Evolutionary conservation across 345 rosid species (phyloP), one percentile per base, ranked within the genome.

Genomic region (Gossypioides kirkii): DNA sequence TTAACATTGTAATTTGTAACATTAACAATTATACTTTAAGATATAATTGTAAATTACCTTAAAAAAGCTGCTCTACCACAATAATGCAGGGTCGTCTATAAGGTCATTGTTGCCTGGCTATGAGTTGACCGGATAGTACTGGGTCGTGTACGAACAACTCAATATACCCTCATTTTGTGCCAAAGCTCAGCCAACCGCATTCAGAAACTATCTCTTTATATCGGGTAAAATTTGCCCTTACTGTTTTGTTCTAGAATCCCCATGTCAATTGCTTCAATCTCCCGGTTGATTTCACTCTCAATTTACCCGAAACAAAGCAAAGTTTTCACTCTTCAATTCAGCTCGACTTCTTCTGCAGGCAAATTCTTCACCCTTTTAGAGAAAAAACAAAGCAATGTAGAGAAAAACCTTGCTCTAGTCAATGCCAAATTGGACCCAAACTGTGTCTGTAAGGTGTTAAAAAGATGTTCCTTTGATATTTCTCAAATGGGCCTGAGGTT

Each of bases 401-500:
- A 92, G 76, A 87, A 63, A 47, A 73, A 86, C 61, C 76, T 94
- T 18, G 73, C 83, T 42, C 70, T 76, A 1, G 26, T 79, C 20
- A 85, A 84, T 22, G 82, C 80, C 18, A 79, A 81, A 76, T 14
- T 92, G 59, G 93, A 90, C 43, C 42, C 89, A 6, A 56, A 70
- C 52, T 89, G 86, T 78, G 87, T 92, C 78, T 69, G 69, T 70
- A 86, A 86, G 70, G 97, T 94, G n/a, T 59, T 92, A 6, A 61
- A 43, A 56, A 89, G 86, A 73, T 89, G 88, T 77, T 41, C 80
- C 56, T 32, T 72, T 9, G 80, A 61, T 70, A 83, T 85, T 43
- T 73, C 81, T 65, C 79, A 74, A 6, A 46, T 70, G 81, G 97
- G 91, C 83, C 85, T 94, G 59, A 80, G 93, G 60, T 94, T 94